Base-by-base conservation (phyloP, 2,329 filamentous ascomycete genomes). In the Pseudocercospora ulei region DNA sequence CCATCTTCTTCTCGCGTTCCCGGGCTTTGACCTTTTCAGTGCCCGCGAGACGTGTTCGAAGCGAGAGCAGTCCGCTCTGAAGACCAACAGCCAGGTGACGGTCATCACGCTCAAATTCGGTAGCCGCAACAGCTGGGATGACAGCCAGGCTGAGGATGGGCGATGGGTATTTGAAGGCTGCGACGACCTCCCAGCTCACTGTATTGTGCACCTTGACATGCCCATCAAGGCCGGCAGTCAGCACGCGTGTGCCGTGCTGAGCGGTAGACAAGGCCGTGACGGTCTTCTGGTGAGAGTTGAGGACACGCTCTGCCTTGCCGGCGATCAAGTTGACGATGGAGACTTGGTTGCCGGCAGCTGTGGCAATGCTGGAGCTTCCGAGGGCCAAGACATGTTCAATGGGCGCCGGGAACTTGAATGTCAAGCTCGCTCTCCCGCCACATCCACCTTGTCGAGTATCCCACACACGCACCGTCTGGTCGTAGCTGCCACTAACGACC, bases 141-240 rank as follows among this genome's bases (percentile, higher is more conserved):
- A 94, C 80, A 43, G 73, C 75, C 43, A 96, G 72, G 6, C 85
- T 82, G 7, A 98, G 75, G 41, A 98, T 82, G 1, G 90, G 90
- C 1, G 85, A 82, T 3, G 85, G 80, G 63, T 96, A 98, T 65
- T 96, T 98, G 44, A 82, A 77, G 35, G 84, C 88, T 24, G 84
- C 81, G n/a, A 96, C 87, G 5, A 96, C 83, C 58, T 95, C 94
- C 90, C 90, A 98, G 35, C 76, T 80, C 1, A 78, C 79, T 1
- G 87, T 95, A 64, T 96, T 88, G 55, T 93, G 96, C 24, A 98
- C 77, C 65, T 98, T 98, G 65, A 96, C 79, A 63, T 96, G 90
- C 6, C 90, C 92, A 61, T 98, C 90, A 29, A 98, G 71, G 12
- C 80, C 86, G 62, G 86, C 90, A 49, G 80, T 87, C 38, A 98